Evolutionary conservation across 192 early-diverging fungal genomes (phyloP).

Genomic region (Obelidium mucronatum): DNA sequence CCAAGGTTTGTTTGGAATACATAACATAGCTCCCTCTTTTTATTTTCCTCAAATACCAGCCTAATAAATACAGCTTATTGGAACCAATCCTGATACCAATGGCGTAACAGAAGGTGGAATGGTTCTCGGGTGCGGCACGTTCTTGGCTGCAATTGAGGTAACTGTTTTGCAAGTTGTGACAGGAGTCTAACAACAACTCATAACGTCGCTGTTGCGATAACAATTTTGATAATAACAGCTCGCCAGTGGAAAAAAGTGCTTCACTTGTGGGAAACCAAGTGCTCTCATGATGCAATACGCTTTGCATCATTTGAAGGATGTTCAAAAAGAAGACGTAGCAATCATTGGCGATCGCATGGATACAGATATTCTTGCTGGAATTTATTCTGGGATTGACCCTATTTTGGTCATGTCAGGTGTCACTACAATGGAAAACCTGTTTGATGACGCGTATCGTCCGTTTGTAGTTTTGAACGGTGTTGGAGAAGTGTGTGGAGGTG

Average conservation of each 20-base stretch:
- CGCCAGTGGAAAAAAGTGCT: constrained; percentile 63
- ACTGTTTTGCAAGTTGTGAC: no score
- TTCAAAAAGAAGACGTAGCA: constrained; percentile 59
- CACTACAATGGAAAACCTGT: constrained; percentile 49
- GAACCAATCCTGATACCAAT: constrained; percentile 66
- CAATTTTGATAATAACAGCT: no score
- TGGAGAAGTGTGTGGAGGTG: constrained; percentile 24
- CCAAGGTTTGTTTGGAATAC: no score
- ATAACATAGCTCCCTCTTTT: no score
- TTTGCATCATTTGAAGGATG: constrained; percentile 52
- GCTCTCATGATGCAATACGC: constrained; percentile 67
- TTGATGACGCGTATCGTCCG: constrained; percentile 57
- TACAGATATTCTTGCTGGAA: constrained; percentile 67
- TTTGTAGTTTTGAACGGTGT: constrained; percentile 60
- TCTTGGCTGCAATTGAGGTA: constrained; percentile 61
- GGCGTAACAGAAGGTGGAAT: constrained; percentile 52
- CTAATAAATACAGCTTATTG: no score
- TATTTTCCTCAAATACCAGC: no score
- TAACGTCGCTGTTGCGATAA: no score
- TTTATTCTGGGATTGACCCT: constrained; percentile 62
- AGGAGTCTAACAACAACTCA: no score
- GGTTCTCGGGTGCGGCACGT: constrained; percentile 62
- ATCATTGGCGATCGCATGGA: constrained; percentile 73
- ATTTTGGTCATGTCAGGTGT: constrained; percentile 61
- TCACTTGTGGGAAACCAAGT: constrained; percentile 63